phyloP scores from a whole-genome alignment of 768 basidiomycete genomes.

The Hypsizygus marmoreus region DNA sequence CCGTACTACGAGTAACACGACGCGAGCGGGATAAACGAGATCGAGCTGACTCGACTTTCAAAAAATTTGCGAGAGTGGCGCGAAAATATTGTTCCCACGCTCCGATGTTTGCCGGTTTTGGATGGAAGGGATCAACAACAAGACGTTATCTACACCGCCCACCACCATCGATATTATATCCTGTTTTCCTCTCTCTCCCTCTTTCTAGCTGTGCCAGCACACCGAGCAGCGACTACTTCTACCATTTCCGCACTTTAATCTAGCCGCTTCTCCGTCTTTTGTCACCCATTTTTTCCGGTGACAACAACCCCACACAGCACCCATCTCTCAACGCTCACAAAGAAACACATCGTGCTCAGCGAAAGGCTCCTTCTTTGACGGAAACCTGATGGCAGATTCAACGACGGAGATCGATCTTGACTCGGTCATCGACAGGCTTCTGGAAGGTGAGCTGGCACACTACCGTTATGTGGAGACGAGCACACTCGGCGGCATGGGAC shows the following conservation, averaged over 20 bases:
- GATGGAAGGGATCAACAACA: conserved; percentile 32
- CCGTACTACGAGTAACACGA: too few relatives aligned
- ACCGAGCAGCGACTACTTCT: conserved; percentile 15
- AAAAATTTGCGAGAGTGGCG: conserved; percentile 19
- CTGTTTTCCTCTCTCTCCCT: conserved; percentile 15
- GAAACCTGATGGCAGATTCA: conserved; percentile 67
- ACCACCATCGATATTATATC: conserved; percentile 45
- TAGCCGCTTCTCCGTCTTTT: conserved; percentile 1
- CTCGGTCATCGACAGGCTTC: conserved; percentile 96
- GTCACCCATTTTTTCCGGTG: conserved; percentile 18
- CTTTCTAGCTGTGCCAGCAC: conserved; percentile 15
- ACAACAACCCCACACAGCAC: conserved; percentile 11
- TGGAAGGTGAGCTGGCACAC: conserved; percentile 79
- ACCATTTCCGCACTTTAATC: conserved; percentile 8
- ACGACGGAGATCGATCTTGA: conserved; percentile 96
- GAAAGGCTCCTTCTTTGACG: conserved; percentile 12
- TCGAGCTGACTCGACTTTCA: conserved; percentile 6
- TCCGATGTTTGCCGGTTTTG: conserved; percentile 45
- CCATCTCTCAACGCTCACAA: conserved; percentile 6
- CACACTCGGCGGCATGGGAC: not conserved
- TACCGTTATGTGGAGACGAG: conserved; percentile 7
- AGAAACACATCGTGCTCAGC: conserved; percentile 9
- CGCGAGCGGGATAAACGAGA: conserved; percentile 5
- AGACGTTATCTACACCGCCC: conserved; percentile 48
- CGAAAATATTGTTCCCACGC: conserved; percentile 38